Evolutionary conservation across 345 rosid genomes (phyloP).

Genomic region (Luvunga scandens): DNA sequence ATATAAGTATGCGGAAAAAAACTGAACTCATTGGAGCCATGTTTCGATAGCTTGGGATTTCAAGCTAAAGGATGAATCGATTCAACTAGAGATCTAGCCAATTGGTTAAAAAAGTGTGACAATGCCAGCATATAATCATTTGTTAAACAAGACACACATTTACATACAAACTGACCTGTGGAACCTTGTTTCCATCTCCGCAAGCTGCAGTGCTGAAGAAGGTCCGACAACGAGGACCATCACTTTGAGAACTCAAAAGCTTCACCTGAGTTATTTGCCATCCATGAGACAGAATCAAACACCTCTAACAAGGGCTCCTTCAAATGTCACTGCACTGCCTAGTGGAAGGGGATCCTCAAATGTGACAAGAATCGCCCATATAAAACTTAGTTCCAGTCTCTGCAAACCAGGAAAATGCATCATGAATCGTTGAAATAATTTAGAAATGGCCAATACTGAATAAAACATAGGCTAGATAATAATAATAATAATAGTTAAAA

Average conservation of each 20-base stretch:
- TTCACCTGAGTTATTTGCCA: conserved; percentile 77
- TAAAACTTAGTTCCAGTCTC: conserved; percentile 76
- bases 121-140: too few relatives aligned
- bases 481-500: too few relatives aligned
- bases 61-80: conserved; percentile 35
- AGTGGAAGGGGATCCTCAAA: conserved; percentile 79
- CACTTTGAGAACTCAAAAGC: conserved; percentile 37
- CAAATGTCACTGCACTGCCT: conserved; percentile 36
- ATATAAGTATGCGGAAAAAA: not conserved
- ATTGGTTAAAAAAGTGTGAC: too few relatives aligned
- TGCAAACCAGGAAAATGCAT: conserved; percentile 12
- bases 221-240: conserved; percentile 72
- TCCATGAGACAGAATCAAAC: conserved; percentile 81
- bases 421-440: not conserved
- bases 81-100: too few relatives aligned
- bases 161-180: conserved; percentile 5
- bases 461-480: not conserved
- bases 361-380: conserved; percentile 93
- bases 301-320: conserved; percentile 90
- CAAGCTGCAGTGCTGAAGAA: conserved; percentile 50
- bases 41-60: conserved; percentile 17
- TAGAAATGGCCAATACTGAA: not conserved
- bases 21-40: too few relatives aligned
- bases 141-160: too few relatives aligned
- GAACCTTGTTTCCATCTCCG: conserved; percentile 32